These are phyloP conservation scores for Lasiosphaeria miniovina DNA, from an alignment of 495 filamentous ascomycete species.

Conservation along the genomic window DNA sequence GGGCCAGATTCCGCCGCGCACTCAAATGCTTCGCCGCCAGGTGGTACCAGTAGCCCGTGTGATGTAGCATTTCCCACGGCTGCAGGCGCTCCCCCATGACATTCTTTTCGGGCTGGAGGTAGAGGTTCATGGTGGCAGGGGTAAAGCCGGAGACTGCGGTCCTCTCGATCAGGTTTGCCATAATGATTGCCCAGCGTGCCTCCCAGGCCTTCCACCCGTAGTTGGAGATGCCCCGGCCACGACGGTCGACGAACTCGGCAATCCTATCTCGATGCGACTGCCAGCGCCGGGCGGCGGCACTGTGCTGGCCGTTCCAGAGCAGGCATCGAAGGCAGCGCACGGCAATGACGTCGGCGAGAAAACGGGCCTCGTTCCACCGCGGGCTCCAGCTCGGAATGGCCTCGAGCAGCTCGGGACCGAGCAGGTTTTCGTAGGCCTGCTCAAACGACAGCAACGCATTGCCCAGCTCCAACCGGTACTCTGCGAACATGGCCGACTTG, in stretches of 20 bases:
- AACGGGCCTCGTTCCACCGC: constrained; percentile 79
- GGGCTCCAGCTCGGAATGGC: constrained; percentile 82
- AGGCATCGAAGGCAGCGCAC: constrained; percentile 77
- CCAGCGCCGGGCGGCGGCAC: constrained; percentile 74
- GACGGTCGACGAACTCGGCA: constrained; percentile 70
- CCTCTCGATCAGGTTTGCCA: constrained; percentile 74
- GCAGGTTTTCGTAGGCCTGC: constrained; percentile 75
- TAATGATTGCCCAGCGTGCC: constrained; percentile 73
- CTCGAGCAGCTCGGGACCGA: constrained; percentile 79
- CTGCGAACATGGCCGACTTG: constrained; percentile 84
- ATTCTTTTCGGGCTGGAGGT: constrained; percentile 64
- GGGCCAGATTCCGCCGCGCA: constrained; percentile 57
- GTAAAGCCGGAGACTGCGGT: constrained; percentile 48
- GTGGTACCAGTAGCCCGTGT: constrained; percentile 83
- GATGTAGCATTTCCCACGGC: constrained; percentile 80
- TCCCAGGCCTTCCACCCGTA: constrained; percentile 91
- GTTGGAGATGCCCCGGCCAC: constrained; percentile 75
- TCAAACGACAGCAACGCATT: constrained; percentile 77
- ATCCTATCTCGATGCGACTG: constrained; percentile 66
- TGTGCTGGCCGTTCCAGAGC: constrained; percentile 70
- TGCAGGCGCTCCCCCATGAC: constrained; percentile 62
- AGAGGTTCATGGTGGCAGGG: constrained; percentile 41
- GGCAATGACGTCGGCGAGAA: constrained; percentile 74
- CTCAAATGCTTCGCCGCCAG: constrained; percentile 64
- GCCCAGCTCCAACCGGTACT: constrained; percentile 89